Percentiles rank a stretch among this genome's conserved stretches.
phyloP scores from a whole-genome alignment of 495 filamentous ascomycete species.

The Talaromyces nanjingensis region DNA sequence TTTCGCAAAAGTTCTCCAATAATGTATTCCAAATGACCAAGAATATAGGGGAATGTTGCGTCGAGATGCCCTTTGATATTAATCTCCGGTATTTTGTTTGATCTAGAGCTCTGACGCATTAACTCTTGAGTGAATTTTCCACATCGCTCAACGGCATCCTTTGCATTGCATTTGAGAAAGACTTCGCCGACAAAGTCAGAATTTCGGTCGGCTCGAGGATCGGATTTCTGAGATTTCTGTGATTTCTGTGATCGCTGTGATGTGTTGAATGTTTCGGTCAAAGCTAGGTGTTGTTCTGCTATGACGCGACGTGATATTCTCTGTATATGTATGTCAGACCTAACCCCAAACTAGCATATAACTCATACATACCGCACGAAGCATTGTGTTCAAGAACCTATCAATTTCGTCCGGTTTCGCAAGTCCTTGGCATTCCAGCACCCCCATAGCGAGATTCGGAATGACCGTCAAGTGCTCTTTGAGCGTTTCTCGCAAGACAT shows the following conservation, averaged over 20 bases:
- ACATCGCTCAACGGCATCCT: slow-evolving; percentile 80
- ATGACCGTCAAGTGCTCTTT: slow-evolving; percentile 89
- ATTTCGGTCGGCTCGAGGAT: slow-evolving; percentile 53
- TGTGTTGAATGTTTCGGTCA: slow-evolving; percentile 94
- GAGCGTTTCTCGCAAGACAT: slow-evolving; percentile 68
- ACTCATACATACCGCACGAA: slow-evolving; percentile 65
- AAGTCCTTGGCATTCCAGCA: slow-evolving; percentile 76
- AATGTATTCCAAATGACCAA: slow-evolving; percentile 94
- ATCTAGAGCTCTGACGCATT: slow-evolving; percentile 62
- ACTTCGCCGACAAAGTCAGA: slow-evolving; percentile 92
- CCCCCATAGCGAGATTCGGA: slow-evolving; percentile 87
- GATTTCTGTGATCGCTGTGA: slow-evolving; percentile 91
- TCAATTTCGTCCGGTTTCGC: slow-evolving; percentile 76
- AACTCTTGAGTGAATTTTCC: slow-evolving; percentile 65
- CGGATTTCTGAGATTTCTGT: slow-evolving; percentile 75
- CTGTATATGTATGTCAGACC: slow-evolving; percentile 29
- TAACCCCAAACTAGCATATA: neutral
- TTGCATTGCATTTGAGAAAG: slow-evolving; percentile 88
- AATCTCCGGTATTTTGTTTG: slow-evolving; percentile 69
- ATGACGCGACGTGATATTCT: slow-evolving; percentile 94
- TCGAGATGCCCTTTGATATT: slow-evolving; percentile 78
- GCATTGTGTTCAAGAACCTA: slow-evolving; percentile 87
- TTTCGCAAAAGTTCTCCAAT: slow-evolving; percentile 93
- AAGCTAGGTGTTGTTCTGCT: slow-evolving; percentile 90
- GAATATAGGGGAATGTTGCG: slow-evolving; percentile 92